These are phyloP conservation scores for Pleurotus giganteus DNA, from an alignment of 768 basidiomycete species.

Conservation along the genomic window DNA sequence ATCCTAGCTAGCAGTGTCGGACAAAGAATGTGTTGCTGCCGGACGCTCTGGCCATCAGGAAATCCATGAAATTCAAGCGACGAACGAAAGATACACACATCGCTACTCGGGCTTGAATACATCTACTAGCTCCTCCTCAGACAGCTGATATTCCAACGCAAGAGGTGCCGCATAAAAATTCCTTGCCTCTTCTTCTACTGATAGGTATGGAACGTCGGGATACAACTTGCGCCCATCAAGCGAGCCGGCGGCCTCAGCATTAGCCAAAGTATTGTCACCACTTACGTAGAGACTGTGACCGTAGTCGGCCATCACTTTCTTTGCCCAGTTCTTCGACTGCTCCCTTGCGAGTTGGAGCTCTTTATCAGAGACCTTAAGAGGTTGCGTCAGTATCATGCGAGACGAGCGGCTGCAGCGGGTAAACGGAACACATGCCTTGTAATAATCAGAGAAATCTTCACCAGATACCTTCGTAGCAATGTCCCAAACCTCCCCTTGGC, in stretches of 20 bases:
- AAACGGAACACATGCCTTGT: conserved; percentile 7
- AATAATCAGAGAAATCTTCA: conserved; percentile 16
- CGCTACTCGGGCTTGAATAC: not conserved
- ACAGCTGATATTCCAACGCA: not conserved
- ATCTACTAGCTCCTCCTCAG: not conserved
- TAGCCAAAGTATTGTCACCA: not conserved
- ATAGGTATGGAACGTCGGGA: not conserved
- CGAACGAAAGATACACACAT: no score
- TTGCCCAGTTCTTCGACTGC: not conserved
- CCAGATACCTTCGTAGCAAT: conserved; percentile 20
- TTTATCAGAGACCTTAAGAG: not conserved
- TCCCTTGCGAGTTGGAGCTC: not conserved
- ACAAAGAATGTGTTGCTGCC: no score
- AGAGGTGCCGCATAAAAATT: not conserved
- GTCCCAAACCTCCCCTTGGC: conserved; percentile 19
- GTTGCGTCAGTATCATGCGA: no score
- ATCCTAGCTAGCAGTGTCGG: no score
- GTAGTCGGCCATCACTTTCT: not conserved
- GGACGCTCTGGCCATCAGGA: no score
- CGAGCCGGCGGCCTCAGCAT: not conserved
- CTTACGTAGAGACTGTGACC: not conserved
- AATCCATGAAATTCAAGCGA: no score
- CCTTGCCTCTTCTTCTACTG: not conserved
- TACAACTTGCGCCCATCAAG: not conserved
- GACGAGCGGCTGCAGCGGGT: not conserved